Evolutionary conservation across 2,329 filamentous ascomycete species (phyloP), one percentile per base, ranked within the genome.

Genomic region (Aspergillus quadrilineatus): DNA sequence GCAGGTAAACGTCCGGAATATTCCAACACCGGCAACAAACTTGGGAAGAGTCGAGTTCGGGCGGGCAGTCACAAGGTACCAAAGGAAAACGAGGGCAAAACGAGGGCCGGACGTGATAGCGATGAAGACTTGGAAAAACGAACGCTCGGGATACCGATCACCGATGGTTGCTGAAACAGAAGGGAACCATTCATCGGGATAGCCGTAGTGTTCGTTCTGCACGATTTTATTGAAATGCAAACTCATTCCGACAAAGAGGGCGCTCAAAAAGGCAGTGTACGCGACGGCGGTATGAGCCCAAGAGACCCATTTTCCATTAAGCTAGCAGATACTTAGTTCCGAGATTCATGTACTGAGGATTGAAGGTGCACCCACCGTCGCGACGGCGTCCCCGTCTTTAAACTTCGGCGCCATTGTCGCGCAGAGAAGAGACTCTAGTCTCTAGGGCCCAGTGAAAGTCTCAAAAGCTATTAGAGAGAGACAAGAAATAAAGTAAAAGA

Each of bases 201-300:
- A 96, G 66, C 91, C 91, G 75, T 92, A 96, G 78, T 92, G 89
- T 76, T 99, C 92, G 76, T 99, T 99, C 76, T 97, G 82, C 55
- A 99, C 94, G 65, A 99, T 99, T 80, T 99, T 99, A 70, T 89
- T 85, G 78, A 94, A 97, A 77, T 99, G 94, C 48, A 99, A 82
- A 54, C 81, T 83, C 55, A 87, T 80, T 63, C 93, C 93, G 60
- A 96, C 86, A 55, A 93, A 73, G 63, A 97, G 80, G 58, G 93
- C 93, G 71, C 90, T 91, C 62, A 96, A 63, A 71, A 97, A 97
- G 56, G 93, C 92, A 39, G 72, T 58, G 74, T 96, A 97, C 58
- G 92, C 94, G 65, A 90, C 79, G 47, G 81, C 75, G 7, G 94
- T 99, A 77, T 99, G 94, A 63, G 85, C 76, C 84, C 89, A 96